These are phyloP conservation scores for Sporothrix pallida DNA, from an alignment of 2,329 filamentous ascomycete genomes.

Conservation along the genomic window DNA sequence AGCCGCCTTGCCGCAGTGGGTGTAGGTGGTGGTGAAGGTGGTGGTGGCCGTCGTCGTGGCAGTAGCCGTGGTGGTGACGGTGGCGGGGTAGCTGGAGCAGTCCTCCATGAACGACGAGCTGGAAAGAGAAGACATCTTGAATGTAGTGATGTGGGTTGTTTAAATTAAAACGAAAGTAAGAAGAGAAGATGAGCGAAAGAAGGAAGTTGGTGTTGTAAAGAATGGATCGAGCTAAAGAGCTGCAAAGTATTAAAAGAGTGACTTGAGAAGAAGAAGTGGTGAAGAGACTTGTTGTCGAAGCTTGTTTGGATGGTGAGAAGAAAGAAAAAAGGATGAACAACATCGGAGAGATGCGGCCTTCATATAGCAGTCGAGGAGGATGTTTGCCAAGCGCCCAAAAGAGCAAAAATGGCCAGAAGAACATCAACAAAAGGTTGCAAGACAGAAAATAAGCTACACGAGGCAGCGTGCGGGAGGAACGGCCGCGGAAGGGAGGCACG, in stretches of 20 bases:
- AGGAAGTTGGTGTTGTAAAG: conserved; percentile 6
- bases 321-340: conserved; percentile 13
- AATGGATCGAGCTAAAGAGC: conserved; percentile 25
- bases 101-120: conserved; percentile 23
- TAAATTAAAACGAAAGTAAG: conserved; percentile 4
- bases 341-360: conserved; percentile 38
- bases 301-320: conserved; percentile 14
- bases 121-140: conserved; percentile 29
- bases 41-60: conserved; percentile 41
- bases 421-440: conserved; percentile 11
- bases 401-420: background rate
- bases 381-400: conserved; percentile 8
- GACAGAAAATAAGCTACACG: conserved; percentile 4
- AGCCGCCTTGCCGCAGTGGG: conserved; percentile 47
- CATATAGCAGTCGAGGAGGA: conserved; percentile 17
- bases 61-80: conserved; percentile 32
- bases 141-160: background rate
- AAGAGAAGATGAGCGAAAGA: background rate
- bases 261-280: background rate
- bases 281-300: background rate
- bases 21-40: conserved; percentile 48
- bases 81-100: conserved; percentile 1
- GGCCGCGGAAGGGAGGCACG: conserved; percentile 2
- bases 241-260: conserved; percentile 20
- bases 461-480: conserved; percentile 4